phyloP scores from a whole-genome alignment of 352 stramenopile genomes.

The Thalassiosira pacifica region DNA sequence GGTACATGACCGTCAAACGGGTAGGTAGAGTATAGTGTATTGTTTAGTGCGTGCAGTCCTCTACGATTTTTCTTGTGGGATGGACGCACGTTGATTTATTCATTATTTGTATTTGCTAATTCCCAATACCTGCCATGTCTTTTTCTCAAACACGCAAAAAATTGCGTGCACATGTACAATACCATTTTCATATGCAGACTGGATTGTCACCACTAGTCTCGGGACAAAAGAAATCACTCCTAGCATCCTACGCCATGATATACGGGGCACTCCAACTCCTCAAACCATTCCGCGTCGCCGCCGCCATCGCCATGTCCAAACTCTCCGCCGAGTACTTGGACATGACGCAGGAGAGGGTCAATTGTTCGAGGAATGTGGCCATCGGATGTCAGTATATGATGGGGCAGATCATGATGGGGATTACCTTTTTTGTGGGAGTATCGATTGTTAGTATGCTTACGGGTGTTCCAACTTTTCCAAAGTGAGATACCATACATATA shows the following conservation, averaged over 20 bases:
- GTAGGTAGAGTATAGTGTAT: too few relatives aligned
- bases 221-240: slow-evolving; percentile 53
- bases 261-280: slow-evolving; percentile 46
- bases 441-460: neutral
- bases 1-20: slow-evolving; percentile 51
- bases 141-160: neutral
- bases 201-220: slow-evolving; percentile 57
- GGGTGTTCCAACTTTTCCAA: neutral
- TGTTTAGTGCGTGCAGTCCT: neutral
- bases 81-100: too few relatives aligned
- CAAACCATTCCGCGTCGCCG: slow-evolving; percentile 43
- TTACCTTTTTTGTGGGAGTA: neutral
- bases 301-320: slow-evolving; percentile 48
- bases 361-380: slow-evolving; percentile 17
- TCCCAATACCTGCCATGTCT: neutral
- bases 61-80: neutral
- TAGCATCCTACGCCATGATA: slow-evolving; percentile 51
- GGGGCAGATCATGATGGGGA: neutral
- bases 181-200: too few relatives aligned
- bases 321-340: slow-evolving; percentile 32
- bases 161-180: neutral
- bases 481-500: neutral
- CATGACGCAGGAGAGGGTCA: slow-evolving; percentile 19
- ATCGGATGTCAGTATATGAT: slow-evolving; percentile 26
- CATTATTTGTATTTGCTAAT: neutral